Percentiles rank a stretch among this genome's conserved stretches.
These are phyloP conservation scores for Podospora comata DNA, from an alignment of 495 filamentous ascomycete genomes.

Conservation along the genomic window DNA sequence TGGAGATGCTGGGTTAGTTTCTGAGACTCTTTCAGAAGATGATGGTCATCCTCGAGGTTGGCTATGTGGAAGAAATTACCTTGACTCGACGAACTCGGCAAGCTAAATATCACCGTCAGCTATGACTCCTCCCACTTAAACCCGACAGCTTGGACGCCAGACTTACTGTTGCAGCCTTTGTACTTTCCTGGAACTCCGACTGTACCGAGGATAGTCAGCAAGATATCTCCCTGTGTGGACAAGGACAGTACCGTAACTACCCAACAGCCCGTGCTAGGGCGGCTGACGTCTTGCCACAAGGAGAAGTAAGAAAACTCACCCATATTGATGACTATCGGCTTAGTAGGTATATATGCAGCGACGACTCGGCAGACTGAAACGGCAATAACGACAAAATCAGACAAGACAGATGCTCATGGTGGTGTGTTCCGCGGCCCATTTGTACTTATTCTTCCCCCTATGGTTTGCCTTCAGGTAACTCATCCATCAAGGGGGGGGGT, in stretches of 20 bases:
- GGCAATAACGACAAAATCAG: neutral
- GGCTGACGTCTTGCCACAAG: neutral
- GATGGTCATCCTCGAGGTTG: neutral
- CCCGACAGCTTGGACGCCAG: neutral
- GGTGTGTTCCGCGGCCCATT: constrained; percentile 1
- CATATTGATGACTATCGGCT: neutral
- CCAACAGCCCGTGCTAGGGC: neutral
- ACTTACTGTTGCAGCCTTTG: constrained; percentile 43
- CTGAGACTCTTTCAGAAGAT: neutral
- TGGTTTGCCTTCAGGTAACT: neutral
- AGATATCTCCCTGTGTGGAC: constrained; percentile 9
- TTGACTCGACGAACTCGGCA: constrained; percentile 43
- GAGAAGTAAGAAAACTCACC: neutral
- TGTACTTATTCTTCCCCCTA: neutral
- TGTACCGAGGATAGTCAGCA: constrained; percentile 7
- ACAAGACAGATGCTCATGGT: neutral
- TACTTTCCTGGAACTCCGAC: constrained; percentile 49
- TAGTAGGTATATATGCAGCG: neutral
- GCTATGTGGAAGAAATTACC: constrained; percentile 14
- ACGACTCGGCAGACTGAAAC: neutral
- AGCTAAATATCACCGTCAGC: constrained; percentile 17
- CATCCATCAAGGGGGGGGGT: neutral
- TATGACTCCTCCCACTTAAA: neutral
- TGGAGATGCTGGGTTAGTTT: constrained; percentile 4
- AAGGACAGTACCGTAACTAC: neutral